A percentile compares a stretch with the other conserved stretches of the same genome.
These are phyloP conservation scores for Colletotrichum falcatum DNA, from an alignment of 2,329 filamentous ascomycete species.

Conservation along the genomic window DNA sequence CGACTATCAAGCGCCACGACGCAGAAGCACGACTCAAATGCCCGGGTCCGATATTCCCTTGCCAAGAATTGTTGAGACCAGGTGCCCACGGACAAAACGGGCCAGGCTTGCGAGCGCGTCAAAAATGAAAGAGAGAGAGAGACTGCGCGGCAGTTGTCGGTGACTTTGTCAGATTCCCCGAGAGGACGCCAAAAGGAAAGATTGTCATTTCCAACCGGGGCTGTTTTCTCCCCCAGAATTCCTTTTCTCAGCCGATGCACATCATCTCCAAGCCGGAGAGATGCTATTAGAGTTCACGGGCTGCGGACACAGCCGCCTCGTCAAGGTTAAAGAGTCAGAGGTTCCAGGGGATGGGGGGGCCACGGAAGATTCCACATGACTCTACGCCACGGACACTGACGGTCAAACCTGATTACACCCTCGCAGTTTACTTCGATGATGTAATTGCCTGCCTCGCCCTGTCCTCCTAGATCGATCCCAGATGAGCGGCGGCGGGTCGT, in stretches of 20 bases:
- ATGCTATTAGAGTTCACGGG: not conserved
- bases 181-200: not conserved
- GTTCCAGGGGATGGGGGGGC: not conserved
- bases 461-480: constrained; percentile 13
- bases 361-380: not conserved
- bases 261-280: not conserved
- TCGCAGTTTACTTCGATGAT: not conserved
- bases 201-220: not conserved
- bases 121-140: too few relatives aligned
- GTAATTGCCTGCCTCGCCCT: not conserved
- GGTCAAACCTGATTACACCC: not conserved
- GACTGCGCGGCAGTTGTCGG: not conserved
- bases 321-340: not conserved
- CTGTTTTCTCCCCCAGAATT: not conserved
- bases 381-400: too few relatives aligned
- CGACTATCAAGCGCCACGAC: not conserved
- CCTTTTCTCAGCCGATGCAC: not conserved
- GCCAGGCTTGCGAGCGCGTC: not conserved
- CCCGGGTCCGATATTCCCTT: not conserved
- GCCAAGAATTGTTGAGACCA: not conserved
- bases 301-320: not conserved
- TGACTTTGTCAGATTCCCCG: constrained; percentile 3
- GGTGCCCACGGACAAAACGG: not conserved
- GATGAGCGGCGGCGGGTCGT: not conserved
- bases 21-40: not conserved